Evolutionary conservation across 1,284 basidiomycete genomes (phyloP).

Genomic region (Cryptococcus hybrid): DNA sequence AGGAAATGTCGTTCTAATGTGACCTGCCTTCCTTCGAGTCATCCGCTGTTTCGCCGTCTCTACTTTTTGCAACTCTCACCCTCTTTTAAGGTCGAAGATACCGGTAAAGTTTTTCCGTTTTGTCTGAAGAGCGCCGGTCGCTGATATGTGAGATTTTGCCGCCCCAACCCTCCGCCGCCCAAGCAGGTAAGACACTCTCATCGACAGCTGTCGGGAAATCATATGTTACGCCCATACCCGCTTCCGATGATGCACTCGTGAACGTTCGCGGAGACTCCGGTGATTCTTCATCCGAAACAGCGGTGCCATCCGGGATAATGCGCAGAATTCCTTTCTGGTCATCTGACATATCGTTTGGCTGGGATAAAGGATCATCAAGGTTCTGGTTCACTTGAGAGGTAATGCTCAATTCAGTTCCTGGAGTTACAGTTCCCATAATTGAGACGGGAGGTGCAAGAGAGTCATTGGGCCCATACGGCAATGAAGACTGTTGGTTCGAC

Average conservation of each 20-base stretch:
- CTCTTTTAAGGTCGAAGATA: not conserved
- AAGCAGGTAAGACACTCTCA: conserved; percentile 12
- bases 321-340: no score
- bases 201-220: conserved; percentile 18
- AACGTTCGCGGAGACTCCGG: conserved; percentile 9
- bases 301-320: no score
- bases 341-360: no score
- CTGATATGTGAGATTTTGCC: conserved; percentile 1
- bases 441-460: not conserved
- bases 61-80: not conserved
- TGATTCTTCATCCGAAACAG: not conserved
- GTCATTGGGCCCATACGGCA: not conserved
- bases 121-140: not conserved
- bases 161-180: conserved; percentile 25
- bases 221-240: conserved; percentile 21
- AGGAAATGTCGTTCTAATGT: not conserved
- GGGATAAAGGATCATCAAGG: not conserved
- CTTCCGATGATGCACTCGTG: conserved; percentile 7
- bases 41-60: not conserved
- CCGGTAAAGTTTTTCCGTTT: no score
- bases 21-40: not conserved
- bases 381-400: not conserved
- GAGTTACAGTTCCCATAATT: not conserved
- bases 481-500: no score
- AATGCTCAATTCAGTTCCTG: not conserved